These are phyloP conservation scores for Penicillium cinerascens DNA, from an alignment of 495 filamentous ascomycete species.

Conservation along the genomic window DNA sequence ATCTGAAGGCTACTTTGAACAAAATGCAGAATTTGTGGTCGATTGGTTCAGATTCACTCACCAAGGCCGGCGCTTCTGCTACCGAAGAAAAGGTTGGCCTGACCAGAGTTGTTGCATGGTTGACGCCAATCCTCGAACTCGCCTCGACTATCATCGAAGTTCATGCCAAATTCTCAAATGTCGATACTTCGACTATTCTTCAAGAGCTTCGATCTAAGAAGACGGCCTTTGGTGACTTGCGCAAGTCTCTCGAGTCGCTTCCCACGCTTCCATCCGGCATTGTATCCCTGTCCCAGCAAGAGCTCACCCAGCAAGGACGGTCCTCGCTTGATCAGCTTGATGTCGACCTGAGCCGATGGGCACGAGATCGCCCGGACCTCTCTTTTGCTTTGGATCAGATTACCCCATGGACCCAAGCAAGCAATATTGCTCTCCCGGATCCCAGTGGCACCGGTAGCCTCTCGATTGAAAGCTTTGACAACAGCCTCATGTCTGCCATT, in stretches of 20 bases:
- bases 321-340: slow-evolving; percentile 42
- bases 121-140: slow-evolving; percentile 47
- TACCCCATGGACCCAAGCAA: slow-evolving; percentile 37
- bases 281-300: slow-evolving; percentile 39
- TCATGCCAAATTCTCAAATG: slow-evolving; percentile 57
- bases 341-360: slow-evolving; percentile 39
- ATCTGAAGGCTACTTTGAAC: slow-evolving; percentile 33
- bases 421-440: slow-evolving; percentile 8
- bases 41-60: slow-evolving; percentile 27
- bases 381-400: slow-evolving; percentile 62
- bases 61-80: slow-evolving; percentile 20
- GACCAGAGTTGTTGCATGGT: slow-evolving; percentile 40
- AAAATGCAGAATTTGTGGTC: slow-evolving; percentile 45
- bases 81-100: slow-evolving; percentile 18
- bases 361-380: slow-evolving; percentile 52
- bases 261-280: slow-evolving; percentile 55
- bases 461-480: slow-evolving; percentile 45
- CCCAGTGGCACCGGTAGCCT: slow-evolving; percentile 15
- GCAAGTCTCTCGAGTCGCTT: slow-evolving; percentile 40
- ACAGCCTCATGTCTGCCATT: slow-evolving; percentile 53
- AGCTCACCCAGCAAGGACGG: slow-evolving; percentile 44
- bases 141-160: slow-evolving; percentile 48
- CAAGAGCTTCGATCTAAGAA: slow-evolving; percentile 48
- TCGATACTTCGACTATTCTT: slow-evolving; percentile 39
- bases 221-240: slow-evolving; percentile 39